These are phyloP conservation scores for Straminergon stramineum DNA, from an alignment of 225 moss, liverwort and hornwort genomes.

Conservation along the genomic window DNA sequence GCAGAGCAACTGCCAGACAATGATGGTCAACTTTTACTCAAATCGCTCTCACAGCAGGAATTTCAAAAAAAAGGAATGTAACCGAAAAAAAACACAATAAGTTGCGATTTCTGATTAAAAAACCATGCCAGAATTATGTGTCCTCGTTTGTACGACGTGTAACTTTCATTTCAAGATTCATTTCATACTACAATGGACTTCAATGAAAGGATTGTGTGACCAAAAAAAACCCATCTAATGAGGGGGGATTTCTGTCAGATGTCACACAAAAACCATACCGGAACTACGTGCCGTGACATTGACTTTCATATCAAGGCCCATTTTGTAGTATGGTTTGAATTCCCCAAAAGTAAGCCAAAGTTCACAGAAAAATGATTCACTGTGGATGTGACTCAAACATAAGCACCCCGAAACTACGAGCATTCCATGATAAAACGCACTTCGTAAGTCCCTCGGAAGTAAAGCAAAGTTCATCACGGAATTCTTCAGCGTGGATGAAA, in stretches of 20 bases:
- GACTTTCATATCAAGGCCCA: neutral
- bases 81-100: neutral
- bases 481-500: neutral
- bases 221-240: neutral
- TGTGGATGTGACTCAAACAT: neutral
- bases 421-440: too few relatives aligned
- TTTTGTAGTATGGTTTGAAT: neutral
- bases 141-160: neutral
- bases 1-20: constrained; percentile 63
- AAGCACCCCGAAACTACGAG: neutral
- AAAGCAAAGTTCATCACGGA: neutral
- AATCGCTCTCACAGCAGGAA: neutral
- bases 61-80: neutral
- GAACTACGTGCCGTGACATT: neutral
- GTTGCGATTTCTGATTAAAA: neutral
- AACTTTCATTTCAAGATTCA: neutral
- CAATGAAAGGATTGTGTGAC: neutral
- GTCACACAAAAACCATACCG: neutral
- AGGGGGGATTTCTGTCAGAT: neutral
- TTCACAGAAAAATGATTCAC: neutral
- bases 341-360: neutral
- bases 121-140: neutral
- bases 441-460: neutral
- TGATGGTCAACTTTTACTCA: neutral
- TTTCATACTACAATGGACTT: neutral